These are phyloP conservation scores for Pascua guehoae DNA, from an alignment of 1,284 basidiomycete species.

Conservation along the genomic window DNA sequence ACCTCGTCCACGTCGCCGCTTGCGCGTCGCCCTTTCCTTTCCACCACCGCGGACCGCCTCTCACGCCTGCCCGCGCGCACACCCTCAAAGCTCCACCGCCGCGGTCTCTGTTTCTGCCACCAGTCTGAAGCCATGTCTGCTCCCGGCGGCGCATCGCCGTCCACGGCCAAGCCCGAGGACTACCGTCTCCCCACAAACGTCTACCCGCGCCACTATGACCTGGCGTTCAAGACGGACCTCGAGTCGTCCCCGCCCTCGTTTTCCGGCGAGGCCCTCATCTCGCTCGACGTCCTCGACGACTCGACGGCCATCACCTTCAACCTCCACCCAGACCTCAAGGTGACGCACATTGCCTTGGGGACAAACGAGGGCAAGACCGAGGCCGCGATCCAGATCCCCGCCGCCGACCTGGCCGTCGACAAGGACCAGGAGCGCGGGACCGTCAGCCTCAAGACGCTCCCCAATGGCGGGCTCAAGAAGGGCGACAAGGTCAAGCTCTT, in stretches of 20 bases:
- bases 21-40: background rate
- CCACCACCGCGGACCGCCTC: background rate
- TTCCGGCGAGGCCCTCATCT: slow-evolving; percentile 73
- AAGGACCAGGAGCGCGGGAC: slow-evolving; percentile 62
- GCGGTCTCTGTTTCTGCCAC: slow-evolving; percentile 19
- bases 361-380: slow-evolving; percentile 59
- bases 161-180: slow-evolving; percentile 32
- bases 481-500: slow-evolving; percentile 57
- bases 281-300: slow-evolving; percentile 66
- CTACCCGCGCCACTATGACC: slow-evolving; percentile 63
- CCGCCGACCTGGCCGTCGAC: slow-evolving; percentile 55
- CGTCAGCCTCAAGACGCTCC: slow-evolving; percentile 60
- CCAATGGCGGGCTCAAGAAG: slow-evolving; percentile 62
- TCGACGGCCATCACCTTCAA: slow-evolving; percentile 68
- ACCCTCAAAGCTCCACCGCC: slow-evolving; percentile 3
- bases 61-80: background rate
- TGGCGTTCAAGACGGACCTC: slow-evolving; percentile 80
- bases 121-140: slow-evolving; percentile 15
- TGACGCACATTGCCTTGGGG: slow-evolving; percentile 65
- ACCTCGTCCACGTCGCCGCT: background rate
- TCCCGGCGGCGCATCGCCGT: slow-evolving; percentile 24
- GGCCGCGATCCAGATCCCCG: slow-evolving; percentile 52
- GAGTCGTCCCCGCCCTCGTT: slow-evolving; percentile 61
- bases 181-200: slow-evolving; percentile 75
- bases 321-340: slow-evolving; percentile 60